Evolutionary conservation across 2,329 filamentous ascomycete species (phyloP).

Genomic region (Thelonectria rubi): DNA sequence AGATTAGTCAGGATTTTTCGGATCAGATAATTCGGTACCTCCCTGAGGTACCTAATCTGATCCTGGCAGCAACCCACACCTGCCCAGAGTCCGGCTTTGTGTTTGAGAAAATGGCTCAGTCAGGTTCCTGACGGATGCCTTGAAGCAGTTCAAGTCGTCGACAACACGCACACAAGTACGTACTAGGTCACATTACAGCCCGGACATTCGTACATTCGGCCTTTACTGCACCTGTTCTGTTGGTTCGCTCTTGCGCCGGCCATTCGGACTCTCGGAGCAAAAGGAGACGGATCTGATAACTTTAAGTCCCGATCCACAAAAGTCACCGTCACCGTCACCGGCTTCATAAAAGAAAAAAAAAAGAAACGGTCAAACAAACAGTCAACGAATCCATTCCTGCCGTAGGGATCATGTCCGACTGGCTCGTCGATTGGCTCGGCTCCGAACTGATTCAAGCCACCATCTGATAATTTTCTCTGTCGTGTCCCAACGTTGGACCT

Average conservation of each 20-base stretch:
- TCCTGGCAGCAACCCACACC: neutral
- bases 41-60: slow-evolving; percentile 22
- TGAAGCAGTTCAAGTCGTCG: too few relatives aligned
- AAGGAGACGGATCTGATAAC: slow-evolving; percentile 45
- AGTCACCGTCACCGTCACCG: slow-evolving; percentile 28
- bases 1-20: slow-evolving; percentile 35
- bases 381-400: slow-evolving; percentile 24
- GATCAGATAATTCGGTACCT: slow-evolving; percentile 54
- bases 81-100: too few relatives aligned
- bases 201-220: slow-evolving; percentile 2
- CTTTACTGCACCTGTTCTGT: too few relatives aligned
- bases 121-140: too few relatives aligned
- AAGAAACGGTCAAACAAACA: too few relatives aligned
- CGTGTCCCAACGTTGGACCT: too few relatives aligned
- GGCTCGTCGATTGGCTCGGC: slow-evolving; percentile 28
- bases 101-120: too few relatives aligned
- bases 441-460: slow-evolving; percentile 20
- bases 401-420: slow-evolving; percentile 19
- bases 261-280: neutral
- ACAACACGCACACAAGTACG: too few relatives aligned
- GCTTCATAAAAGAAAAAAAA: slow-evolving; percentile 2
- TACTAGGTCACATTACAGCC: too few relatives aligned
- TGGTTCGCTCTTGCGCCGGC: too few relatives aligned
- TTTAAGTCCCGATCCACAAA: slow-evolving; percentile 33
- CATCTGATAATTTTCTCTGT: slow-evolving; percentile 13